Conservation (phyloP, 2,329 filamentous ascomycete species). For the Ceratocystis colombiana region DNA sequence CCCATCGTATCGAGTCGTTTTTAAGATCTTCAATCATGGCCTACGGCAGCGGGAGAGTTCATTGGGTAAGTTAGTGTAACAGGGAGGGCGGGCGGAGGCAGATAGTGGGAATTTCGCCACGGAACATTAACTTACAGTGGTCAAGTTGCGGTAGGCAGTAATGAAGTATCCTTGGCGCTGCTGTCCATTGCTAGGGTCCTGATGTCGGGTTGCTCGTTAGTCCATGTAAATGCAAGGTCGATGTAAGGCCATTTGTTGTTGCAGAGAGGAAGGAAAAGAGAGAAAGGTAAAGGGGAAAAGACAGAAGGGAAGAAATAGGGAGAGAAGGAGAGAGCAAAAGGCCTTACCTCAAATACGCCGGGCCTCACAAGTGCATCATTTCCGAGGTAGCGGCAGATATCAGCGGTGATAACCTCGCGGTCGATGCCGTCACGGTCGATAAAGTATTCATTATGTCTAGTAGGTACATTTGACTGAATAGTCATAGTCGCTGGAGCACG, state of each 20-base stretch:
- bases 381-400: slow-evolving; percentile 74
- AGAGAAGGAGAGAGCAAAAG: not conserved
- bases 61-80: not conserved
- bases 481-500: slow-evolving; percentile 19
- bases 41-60: slow-evolving; percentile 31
- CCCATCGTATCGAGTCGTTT: slow-evolving; percentile 52
- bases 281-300: not conserved
- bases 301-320: no score
- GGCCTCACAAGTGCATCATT: slow-evolving; percentile 72
- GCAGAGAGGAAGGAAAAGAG: slow-evolving; percentile 6
- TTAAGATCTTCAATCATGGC: slow-evolving; percentile 56
- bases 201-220: slow-evolving; percentile 21
- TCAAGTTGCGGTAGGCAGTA: slow-evolving; percentile 68
- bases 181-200: slow-evolving; percentile 49
- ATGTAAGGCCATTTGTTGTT: not conserved
- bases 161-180: slow-evolving; percentile 64
- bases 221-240: not conserved
- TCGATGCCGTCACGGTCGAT: slow-evolving; percentile 24
- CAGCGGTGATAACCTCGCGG: slow-evolving; percentile 66
- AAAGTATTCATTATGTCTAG: slow-evolving; percentile 24
- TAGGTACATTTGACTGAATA: slow-evolving; percentile 17
- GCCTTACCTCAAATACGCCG: slow-evolving; percentile 59
- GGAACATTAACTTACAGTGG: slow-evolving; percentile 48
- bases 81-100: slow-evolving; percentile 16
- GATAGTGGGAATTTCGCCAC: not conserved